A percentile compares a stretch with the other conserved stretches of the same genome.
These are phyloP conservation scores for Syncephalastrum contaminatum DNA, from an alignment of 371 early-diverging fungal species.

Conservation along the genomic window DNA sequence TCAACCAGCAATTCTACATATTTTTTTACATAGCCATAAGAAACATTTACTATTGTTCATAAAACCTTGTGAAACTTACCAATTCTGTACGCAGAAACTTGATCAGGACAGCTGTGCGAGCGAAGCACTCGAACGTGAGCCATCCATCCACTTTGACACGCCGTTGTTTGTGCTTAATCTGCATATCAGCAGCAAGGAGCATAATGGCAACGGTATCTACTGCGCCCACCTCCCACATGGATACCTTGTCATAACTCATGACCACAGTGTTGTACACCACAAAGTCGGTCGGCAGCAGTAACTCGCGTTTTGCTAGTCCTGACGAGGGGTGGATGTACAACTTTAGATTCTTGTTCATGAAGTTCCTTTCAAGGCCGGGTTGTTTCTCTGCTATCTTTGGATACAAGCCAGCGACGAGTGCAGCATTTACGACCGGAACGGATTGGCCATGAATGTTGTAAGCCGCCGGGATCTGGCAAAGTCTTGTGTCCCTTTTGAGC, in stretches of 20 bases:
- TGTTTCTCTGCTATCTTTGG: conserved; percentile 54
- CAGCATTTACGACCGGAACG: conserved; percentile 62
- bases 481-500: conserved; percentile 21
- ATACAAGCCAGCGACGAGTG: conserved; percentile 66
- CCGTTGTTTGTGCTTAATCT: conserved; percentile 60
- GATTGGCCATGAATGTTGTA: conserved; percentile 47
- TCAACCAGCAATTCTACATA: conserved; percentile 30
- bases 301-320: conserved; percentile 36
- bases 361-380: conserved; percentile 2
- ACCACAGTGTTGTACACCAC: conserved; percentile 59
- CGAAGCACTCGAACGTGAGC: conserved; percentile 64
- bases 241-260: conserved; percentile 49
- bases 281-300: conserved; percentile 33
- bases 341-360: conserved; percentile 22
- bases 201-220: conserved; percentile 50
- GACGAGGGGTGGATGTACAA: conserved; percentile 66
- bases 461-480: conserved; percentile 46
- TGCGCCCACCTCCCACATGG: conserved; percentile 57
- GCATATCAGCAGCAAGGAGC: conserved; percentile 55
- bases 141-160: conserved; percentile 57
- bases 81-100: conserved; percentile 58
- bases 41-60: not conserved
- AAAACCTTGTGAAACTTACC: conserved; percentile 23
- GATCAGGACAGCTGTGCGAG: conserved; percentile 59
- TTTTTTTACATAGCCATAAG: not conserved